Evolutionary conservation across 1,139 yeast genomes (phyloP).

Genomic region (Pichia sp.): DNA sequence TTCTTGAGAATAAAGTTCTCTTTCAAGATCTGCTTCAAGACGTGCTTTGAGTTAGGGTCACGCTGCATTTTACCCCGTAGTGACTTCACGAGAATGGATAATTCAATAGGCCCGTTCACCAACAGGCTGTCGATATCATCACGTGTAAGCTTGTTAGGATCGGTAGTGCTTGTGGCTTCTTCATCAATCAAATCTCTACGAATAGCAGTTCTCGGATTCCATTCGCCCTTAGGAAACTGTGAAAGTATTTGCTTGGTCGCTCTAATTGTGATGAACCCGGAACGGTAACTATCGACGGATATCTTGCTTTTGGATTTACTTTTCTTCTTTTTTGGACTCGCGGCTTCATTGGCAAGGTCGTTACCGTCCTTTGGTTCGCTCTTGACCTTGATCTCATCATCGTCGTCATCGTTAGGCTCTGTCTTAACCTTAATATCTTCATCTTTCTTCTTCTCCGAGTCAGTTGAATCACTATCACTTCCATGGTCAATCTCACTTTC

Average conservation of each 20-base stretch:
- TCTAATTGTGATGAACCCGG: slow-evolving; percentile 64
- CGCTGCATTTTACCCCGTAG: slow-evolving; percentile 61
- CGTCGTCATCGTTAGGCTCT: slow-evolving; percentile 5
- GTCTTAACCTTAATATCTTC: slow-evolving; percentile 9
- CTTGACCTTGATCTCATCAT: slow-evolving; percentile 8
- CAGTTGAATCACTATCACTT: slow-evolving; percentile 39
- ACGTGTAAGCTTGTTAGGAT: slow-evolving; percentile 9
- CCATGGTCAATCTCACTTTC: slow-evolving; percentile 64
- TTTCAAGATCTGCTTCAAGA: slow-evolving; percentile 64
- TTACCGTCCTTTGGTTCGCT: slow-evolving; percentile 7
- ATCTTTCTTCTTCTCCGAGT: slow-evolving; percentile 23
- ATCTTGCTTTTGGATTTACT: slow-evolving; percentile 29
- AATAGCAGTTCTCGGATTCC: slow-evolving; percentile 66
- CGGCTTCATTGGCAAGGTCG: neutral
- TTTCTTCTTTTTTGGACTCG: slow-evolving; percentile 17
- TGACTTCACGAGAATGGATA: slow-evolving; percentile 59
- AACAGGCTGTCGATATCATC: slow-evolving; percentile 64
- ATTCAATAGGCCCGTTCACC: slow-evolving; percentile 55
- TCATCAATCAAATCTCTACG: slow-evolving; percentile 31
- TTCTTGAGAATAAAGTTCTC: slow-evolving; percentile 64
- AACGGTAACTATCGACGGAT: slow-evolving; percentile 47
- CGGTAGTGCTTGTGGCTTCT: slow-evolving; percentile 1
- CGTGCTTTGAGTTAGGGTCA: slow-evolving; percentile 58
- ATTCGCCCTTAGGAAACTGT: slow-evolving; percentile 75
- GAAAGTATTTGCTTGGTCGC: slow-evolving; percentile 57